Evolutionary conservation across 148 eudicot species (phyloP).

Genomic region (Nepenthes mirabilis): DNA sequence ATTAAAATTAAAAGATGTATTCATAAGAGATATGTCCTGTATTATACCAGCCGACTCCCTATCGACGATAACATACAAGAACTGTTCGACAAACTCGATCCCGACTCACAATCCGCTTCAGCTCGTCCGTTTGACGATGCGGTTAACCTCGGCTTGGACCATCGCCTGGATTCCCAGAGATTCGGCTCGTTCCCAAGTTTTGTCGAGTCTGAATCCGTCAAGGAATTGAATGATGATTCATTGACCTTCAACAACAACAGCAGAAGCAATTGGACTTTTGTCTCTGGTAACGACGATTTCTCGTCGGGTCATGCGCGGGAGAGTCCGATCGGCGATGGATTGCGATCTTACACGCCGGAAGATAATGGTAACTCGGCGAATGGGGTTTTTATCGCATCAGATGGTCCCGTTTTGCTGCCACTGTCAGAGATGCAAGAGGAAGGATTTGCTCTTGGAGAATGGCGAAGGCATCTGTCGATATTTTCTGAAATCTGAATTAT

Average conservation of each 20-base stretch:
- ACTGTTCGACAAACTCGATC: conserved; percentile 13
- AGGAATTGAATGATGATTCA: background rate
- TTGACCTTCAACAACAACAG: background rate
- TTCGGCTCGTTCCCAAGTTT: too few species aligned
- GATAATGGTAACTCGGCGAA: background rate
- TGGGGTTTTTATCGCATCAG: background rate
- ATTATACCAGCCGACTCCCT: too few species aligned
- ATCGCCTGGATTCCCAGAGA: too few species aligned
- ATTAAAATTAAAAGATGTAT: too few species aligned
- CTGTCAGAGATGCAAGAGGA: background rate
- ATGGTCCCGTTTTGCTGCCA: background rate
- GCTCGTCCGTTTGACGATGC: too few species aligned
- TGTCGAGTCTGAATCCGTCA: too few species aligned
- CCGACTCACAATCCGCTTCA: too few species aligned
- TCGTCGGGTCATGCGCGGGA: background rate
- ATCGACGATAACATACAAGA: too few species aligned
- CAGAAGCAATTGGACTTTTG: background rate
- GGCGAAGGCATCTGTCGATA: background rate
- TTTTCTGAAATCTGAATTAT: too few species aligned
- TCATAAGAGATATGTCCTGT: too few species aligned
- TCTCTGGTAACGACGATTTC: background rate
- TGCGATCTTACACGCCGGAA: background rate
- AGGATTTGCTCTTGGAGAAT: background rate
- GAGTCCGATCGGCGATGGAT: background rate
- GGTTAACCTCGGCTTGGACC: too few species aligned